A percentile compares a stretch with the other conserved stretches of the same genome.
phyloP scores from a whole-genome alignment of 129 eudicot species.

The Saussurea involucrata region DNA sequence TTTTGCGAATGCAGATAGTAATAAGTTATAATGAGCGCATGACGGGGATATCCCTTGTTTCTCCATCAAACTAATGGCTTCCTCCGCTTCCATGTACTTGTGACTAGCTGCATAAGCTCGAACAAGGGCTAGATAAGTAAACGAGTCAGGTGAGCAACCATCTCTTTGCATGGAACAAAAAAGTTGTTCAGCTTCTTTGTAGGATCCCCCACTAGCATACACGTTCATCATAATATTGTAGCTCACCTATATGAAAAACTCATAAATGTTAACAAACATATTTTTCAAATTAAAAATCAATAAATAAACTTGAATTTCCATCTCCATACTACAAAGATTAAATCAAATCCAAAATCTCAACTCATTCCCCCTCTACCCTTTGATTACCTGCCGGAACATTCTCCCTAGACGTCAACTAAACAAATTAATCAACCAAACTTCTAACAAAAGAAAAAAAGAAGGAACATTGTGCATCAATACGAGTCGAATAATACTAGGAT shows the following conservation, averaged over 20 bases:
- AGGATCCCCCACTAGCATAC: constrained; percentile 52
- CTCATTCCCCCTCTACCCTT: too few relatives aligned
- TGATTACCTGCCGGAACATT: too few relatives aligned
- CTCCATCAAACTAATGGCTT: constrained; percentile 51
- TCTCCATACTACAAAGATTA: background rate
- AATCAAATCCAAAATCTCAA: background rate
- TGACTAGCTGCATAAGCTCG: constrained; percentile 50
- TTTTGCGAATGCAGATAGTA: constrained; percentile 47
- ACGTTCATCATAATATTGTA: constrained; percentile 75
- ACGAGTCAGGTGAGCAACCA: constrained; percentile 57
- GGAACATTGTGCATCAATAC: background rate
- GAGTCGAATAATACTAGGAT: background rate
- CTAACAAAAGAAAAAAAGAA: background rate
- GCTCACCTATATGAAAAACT: constrained; percentile 59
- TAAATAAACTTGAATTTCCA: background rate
- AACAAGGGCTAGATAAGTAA: constrained; percentile 67
- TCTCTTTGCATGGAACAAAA: constrained; percentile 48
- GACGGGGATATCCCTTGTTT: constrained; percentile 52
- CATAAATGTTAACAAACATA: background rate
- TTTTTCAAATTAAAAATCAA: background rate
- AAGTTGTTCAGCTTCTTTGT: constrained; percentile 58
- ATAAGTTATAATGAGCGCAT: constrained; percentile 61
- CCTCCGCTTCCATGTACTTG: constrained; percentile 59
- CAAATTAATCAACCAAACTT: background rate
- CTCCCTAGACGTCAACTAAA: background rate